phyloP scores from a whole-genome alignment of 2,329 filamentous ascomycete species.

The Paraconiothyrium brasiliense region DNA sequence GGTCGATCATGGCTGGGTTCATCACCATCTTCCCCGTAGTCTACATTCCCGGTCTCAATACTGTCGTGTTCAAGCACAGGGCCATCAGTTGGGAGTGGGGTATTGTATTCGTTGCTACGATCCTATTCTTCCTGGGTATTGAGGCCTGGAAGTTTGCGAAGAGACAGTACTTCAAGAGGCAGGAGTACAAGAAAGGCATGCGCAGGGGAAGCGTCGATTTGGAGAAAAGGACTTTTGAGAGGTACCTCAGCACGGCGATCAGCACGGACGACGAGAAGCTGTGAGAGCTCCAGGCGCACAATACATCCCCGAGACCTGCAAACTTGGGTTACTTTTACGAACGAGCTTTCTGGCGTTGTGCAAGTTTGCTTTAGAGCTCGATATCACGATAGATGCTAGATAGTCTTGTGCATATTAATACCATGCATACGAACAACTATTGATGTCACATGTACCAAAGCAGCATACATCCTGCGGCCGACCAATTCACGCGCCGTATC shows the following conservation, averaged over 20 bases:
- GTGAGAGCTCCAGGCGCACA: constrained; percentile 11
- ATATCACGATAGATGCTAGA: constrained; percentile 1
- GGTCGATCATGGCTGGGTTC: constrained; percentile 55
- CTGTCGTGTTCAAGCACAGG: constrained; percentile 71
- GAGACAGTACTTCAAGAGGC: constrained; percentile 54
- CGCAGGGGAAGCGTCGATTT: constrained; percentile 42
- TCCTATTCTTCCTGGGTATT: constrained; percentile 70
- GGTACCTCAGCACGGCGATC: constrained; percentile 44
- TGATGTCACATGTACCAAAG: not conserved
- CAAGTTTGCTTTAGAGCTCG: not conserved
- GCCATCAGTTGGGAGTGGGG: constrained; percentile 76
- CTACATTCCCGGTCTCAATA: constrained; percentile 75
- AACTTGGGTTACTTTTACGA: not conserved
- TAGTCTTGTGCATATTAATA: not conserved
- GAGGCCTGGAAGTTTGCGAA: constrained; percentile 76
- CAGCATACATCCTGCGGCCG: too few species aligned
- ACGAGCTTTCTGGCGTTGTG: not conserved
- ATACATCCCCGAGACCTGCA: not conserved
- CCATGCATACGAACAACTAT: not conserved
- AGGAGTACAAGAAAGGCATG: constrained; percentile 25
- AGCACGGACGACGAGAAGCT: constrained; percentile 45
- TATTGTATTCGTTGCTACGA: constrained; percentile 68
- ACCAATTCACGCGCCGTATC: not conserved
- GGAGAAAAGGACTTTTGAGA: constrained; percentile 43
- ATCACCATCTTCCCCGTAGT: constrained; percentile 57